A percentile compares a stretch with the other conserved stretches of the same genome.
Conservation (phyloP, 129 eudicot species). For the Flaveria bidentis region DNA sequence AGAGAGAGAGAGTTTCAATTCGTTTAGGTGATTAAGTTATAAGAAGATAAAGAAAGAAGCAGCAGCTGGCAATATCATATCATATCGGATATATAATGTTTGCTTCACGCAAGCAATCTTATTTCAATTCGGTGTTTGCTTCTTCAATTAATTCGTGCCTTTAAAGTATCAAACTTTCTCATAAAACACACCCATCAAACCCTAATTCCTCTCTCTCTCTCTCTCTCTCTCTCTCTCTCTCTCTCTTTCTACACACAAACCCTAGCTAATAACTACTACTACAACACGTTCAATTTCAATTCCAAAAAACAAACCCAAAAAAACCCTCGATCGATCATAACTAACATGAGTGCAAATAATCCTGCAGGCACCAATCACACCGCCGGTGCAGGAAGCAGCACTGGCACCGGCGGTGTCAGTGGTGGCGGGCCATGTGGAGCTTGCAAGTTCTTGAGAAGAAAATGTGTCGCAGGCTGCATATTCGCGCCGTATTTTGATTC, state of each 20-base stretch:
- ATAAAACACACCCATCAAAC: slow-evolving; percentile 43
- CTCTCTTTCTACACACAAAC: slow-evolving; percentile 25
- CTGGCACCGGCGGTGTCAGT: slow-evolving; percentile 35
- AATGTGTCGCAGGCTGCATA: slow-evolving; percentile 73
- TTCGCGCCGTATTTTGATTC: slow-evolving; percentile 87
- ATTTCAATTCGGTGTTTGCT: slow-evolving; percentile 51
- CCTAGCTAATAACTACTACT: slow-evolving; percentile 28
- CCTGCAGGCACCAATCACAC: background rate
- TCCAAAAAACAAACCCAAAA: background rate
- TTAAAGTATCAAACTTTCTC: slow-evolving; percentile 61
- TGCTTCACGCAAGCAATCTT: slow-evolving; percentile 98
- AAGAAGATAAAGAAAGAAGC: no score
- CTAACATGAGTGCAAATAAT: slow-evolving; percentile 7
- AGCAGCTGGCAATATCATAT: slow-evolving; percentile 37
- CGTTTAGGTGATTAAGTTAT: no score
- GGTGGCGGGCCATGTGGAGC: slow-evolving; percentile 85
- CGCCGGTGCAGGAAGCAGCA: slow-evolving; percentile 31
- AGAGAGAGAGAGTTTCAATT: no score
- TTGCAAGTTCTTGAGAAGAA: slow-evolving; percentile 80
- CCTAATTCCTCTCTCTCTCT: background rate
- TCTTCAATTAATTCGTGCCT: slow-evolving; percentile 64
- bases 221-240: background rate
- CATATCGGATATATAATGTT: slow-evolving; percentile 47
- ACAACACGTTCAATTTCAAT: background rate
- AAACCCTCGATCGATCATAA: background rate